A percentile compares a stretch with the other conserved stretches of the same genome.
phyloP scores from a whole-genome alignment of 352 stramenopile genomes.

The Pythium aphanidermatum region DNA sequence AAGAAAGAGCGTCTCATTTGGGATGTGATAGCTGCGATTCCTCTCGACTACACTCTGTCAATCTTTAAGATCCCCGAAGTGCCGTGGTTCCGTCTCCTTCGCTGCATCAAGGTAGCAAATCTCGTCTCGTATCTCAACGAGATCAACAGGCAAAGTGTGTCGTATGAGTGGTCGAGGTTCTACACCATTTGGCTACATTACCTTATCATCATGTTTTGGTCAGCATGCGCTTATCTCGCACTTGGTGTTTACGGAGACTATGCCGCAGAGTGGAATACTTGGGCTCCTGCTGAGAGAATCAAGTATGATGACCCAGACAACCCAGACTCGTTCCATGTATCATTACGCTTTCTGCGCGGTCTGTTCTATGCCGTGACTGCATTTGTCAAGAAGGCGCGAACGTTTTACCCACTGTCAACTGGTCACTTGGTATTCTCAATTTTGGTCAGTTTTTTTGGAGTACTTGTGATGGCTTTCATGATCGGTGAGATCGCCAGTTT shows the following conservation, averaged over 20 bases:
- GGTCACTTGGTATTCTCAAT: constrained; percentile 40
- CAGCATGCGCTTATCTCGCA: constrained; percentile 18
- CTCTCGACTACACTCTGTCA: constrained; percentile 33
- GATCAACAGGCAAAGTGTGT: constrained; percentile 17
- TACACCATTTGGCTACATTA: constrained; percentile 20
- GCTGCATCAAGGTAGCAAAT: constrained; percentile 52
- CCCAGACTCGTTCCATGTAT: constrained; percentile 7
- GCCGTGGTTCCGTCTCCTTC: constrained; percentile 36
- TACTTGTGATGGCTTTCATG: constrained; percentile 62
- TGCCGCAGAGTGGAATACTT: constrained; percentile 15
- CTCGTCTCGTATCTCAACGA: constrained; percentile 35
- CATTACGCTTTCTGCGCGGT: constrained; percentile 34
- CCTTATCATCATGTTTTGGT: constrained; percentile 20
- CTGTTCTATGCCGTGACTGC: constrained; percentile 49
- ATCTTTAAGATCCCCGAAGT: constrained; percentile 3
- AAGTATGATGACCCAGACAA: constrained; percentile 6
- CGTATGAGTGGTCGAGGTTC: constrained; percentile 20
- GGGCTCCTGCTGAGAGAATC: constrained; percentile 9
- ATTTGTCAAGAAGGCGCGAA: constrained; percentile 52
- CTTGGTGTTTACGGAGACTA: constrained; percentile 9
- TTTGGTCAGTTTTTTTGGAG: constrained; percentile 39
- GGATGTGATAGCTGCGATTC: constrained; percentile 36
- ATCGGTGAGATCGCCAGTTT: constrained; percentile 62
- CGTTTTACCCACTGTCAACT: constrained; percentile 24
- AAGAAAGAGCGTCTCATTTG: constrained; percentile 33